Conservation (phyloP, 2,329 filamentous ascomycete genomes). For the Helicocarpus griseus region DNA sequence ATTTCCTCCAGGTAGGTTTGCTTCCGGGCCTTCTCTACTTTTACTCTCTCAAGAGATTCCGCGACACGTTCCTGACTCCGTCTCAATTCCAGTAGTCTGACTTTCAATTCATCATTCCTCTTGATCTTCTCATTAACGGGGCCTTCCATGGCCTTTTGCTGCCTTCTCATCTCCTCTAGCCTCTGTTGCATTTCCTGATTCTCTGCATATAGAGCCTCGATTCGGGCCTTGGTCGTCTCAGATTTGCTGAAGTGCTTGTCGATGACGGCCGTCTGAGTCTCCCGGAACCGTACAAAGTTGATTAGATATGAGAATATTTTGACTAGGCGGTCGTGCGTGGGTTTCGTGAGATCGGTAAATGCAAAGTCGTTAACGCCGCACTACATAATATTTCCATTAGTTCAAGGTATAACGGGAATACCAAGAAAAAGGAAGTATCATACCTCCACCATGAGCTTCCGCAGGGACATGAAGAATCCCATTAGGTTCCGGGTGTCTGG, state of each 20-base stretch:
- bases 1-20: slow-evolving; percentile 49
- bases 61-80: slow-evolving; percentile 75
- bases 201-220: slow-evolving; percentile 73
- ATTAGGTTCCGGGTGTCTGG: slow-evolving; percentile 86
- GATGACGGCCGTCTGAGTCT: slow-evolving; percentile 80
- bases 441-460: slow-evolving; percentile 63
- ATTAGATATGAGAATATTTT: slow-evolving; percentile 98
- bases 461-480: slow-evolving; percentile 84
- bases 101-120: slow-evolving; percentile 80
- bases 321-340: slow-evolving; percentile 78
- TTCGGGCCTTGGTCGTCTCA: slow-evolving; percentile 74
- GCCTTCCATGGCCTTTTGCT: slow-evolving; percentile 68
- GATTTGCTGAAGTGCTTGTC: slow-evolving; percentile 90
- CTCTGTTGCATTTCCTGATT: slow-evolving; percentile 80
- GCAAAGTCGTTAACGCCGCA: slow-evolving; percentile 91
- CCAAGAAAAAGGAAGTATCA: background rate
- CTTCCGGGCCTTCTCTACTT: slow-evolving; percentile 67
- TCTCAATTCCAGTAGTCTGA: slow-evolving; percentile 67
- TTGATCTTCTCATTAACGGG: slow-evolving; percentile 76
- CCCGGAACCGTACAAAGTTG: slow-evolving; percentile 95
- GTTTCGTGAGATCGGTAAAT: slow-evolving; percentile 83
- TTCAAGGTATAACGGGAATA: background rate
- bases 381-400: slow-evolving; percentile 32
- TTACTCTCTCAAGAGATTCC: slow-evolving; percentile 71
- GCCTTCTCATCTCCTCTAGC: slow-evolving; percentile 69